Evolutionary conservation across 805 yeast species (phyloP), one percentile per base, ranked within the genome.

Genomic region (Debaryomyces tyrocola): DNA sequence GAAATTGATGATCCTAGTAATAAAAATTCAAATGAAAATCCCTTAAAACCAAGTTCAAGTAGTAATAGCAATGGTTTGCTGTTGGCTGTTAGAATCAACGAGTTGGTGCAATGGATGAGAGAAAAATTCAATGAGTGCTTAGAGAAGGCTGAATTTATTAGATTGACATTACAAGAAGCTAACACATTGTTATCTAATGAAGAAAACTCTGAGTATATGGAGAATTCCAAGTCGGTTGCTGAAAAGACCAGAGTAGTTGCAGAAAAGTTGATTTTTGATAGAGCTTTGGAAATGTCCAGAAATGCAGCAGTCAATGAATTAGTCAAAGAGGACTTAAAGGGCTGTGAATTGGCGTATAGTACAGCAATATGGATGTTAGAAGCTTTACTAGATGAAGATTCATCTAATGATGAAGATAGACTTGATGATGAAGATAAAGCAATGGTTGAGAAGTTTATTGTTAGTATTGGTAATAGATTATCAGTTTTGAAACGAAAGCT

Each of bases 311-410:
- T 87, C 46, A 83, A 85, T 61, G 99, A 92, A 67, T 74, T 90
- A 56, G 80, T 78, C 35, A 87, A 87, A 38, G 85, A 82, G 45
- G 90, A 85, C 58, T 63, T 87, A 42, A 70, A 74, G 15, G 87
- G 86, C 6, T 91, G 97, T 66, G 97, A 91, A 65, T 67, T 87
- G 48, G 87, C 92, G 7, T 92, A 92, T 63, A 88, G 95, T 4
- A 89, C 96, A 0, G 84, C 97, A 0, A 80, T 92, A 43, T 92
- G 97, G 97, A 90, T 92, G 97, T 72, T 92, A 58, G 95, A 90
- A 60, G 90, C 96, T 0, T 70, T 92, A 21, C 66, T 90, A 44
- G 92, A 86, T 48, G 74, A 67, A 14, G 73, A 72, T 20, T 41
- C 45, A 2, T 33, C 39, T 28, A 59, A 62, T 20, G 58, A 61